Evolutionary conservation across 805 yeast genomes (phyloP).

Genomic region (Pichia eremophila): DNA sequence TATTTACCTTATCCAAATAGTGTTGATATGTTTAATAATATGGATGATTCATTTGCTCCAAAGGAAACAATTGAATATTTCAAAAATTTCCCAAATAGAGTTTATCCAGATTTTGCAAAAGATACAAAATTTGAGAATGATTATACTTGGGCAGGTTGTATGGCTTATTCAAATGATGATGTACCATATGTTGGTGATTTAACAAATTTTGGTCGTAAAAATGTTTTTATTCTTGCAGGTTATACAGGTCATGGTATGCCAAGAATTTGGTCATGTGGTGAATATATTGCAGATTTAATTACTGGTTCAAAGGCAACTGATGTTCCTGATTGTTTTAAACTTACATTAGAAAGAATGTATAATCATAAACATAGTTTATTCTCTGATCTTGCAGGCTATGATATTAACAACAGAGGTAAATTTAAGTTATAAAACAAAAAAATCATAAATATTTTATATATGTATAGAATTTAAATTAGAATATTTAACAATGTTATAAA

Average conservation of each 20-base stretch:
- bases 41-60: slow-evolving; percentile 28
- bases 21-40: slow-evolving; percentile 13
- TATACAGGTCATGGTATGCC: slow-evolving; percentile 48
- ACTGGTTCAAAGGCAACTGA: background rate
- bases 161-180: slow-evolving; percentile 36
- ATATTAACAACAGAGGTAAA: slow-evolving; percentile 1
- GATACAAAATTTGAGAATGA: slow-evolving; percentile 23
- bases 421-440: slow-evolving; percentile 2
- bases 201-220: slow-evolving; percentile 17
- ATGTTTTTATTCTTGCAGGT: slow-evolving; percentile 33
- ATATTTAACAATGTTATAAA: background rate
- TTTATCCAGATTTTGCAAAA: slow-evolving; percentile 14
- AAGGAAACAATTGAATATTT: slow-evolving; percentile 19
- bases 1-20: slow-evolving; percentile 11
- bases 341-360: slow-evolving; percentile 8
- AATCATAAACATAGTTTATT: background rate
- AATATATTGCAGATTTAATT: slow-evolving; percentile 27
- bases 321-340: slow-evolving; percentile 7
- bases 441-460: background rate
- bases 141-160: slow-evolving; percentile 36
- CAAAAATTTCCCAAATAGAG: slow-evolving; percentile 22
- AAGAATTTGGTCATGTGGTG: slow-evolving; percentile 31
- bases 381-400: slow-evolving; percentile 1
- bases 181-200: slow-evolving; percentile 38
- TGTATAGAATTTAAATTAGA: background rate